A percentile compares a stretch with the other conserved stretches of the same genome.
phyloP scores from a whole-genome alignment of 768 basidiomycete genomes.

The Cyathus striatus region DNA sequence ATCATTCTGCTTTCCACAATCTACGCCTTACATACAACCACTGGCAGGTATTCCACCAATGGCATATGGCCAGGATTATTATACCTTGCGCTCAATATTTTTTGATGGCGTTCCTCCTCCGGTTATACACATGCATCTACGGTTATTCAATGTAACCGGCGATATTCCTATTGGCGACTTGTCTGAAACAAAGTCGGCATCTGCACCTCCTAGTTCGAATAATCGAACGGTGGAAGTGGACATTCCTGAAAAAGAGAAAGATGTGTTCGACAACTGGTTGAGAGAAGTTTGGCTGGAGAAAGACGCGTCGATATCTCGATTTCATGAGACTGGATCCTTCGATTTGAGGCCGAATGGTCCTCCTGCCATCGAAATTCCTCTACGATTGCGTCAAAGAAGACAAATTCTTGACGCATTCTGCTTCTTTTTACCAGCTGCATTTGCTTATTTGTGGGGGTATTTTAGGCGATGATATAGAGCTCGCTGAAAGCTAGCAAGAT shows the following conservation, averaged over 20 bases:
- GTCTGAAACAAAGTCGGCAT: conserved; percentile 25
- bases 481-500: too few relatives aligned
- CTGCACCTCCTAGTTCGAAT: conserved; percentile 18
- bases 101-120: conserved; percentile 79
- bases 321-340: conserved; percentile 49
- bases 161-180: conserved; percentile 70
- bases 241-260: conserved; percentile 53
- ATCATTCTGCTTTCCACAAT: not conserved
- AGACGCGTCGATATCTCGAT: conserved; percentile 71
- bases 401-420: conserved; percentile 68
- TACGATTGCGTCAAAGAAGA: conserved; percentile 45
- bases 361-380: conserved; percentile 46
- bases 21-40: conserved; percentile 8
- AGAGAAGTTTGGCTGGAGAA: conserved; percentile 79
- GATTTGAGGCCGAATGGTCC: conserved; percentile 15
- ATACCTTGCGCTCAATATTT: conserved; percentile 88
- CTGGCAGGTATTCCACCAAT: conserved; percentile 75
- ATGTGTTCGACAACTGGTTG: conserved; percentile 79
- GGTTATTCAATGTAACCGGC: conserved; percentile 68
- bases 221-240: conserved; percentile 37
- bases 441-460: conserved; percentile 44
- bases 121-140: conserved; percentile 80
- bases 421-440: conserved; percentile 58
- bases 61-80: conserved; percentile 84
- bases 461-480: conserved; percentile 23